A percentile compares a stretch with the other conserved stretches of the same genome.
These are phyloP conservation scores for Solanum virginianum DNA, from an alignment of 257 asterid species.

Conservation along the genomic window DNA sequence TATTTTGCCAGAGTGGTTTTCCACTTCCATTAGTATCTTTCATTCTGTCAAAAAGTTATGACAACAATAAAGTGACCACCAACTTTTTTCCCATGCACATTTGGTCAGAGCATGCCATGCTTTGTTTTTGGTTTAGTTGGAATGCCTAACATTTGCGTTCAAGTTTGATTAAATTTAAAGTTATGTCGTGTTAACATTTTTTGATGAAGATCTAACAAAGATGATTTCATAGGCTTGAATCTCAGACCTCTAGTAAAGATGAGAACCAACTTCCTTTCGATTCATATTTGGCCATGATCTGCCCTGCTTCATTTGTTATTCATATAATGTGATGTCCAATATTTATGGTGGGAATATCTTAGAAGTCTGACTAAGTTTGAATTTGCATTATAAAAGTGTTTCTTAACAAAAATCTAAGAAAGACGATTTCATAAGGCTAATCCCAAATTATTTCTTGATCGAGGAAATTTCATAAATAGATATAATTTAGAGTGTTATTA, in stretches of 20 bases:
- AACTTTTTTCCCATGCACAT: neutral
- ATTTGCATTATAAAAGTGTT: neutral
- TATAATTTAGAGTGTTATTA: too few relatives aligned
- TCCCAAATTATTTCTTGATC: too few relatives aligned
- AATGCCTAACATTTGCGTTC: neutral
- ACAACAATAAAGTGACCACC: neutral
- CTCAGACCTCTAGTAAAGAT: neutral
- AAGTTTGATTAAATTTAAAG: neutral
- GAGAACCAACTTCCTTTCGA: neutral
- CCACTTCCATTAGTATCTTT: neutral
- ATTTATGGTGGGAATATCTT: neutral
- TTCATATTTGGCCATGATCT: neutral
- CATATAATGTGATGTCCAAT: neutral
- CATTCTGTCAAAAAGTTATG: neutral
- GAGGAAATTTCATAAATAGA: too few relatives aligned
- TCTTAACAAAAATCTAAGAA: neutral
- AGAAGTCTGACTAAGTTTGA: too few relatives aligned
- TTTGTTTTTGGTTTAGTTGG: neutral
- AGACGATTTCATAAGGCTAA: too few relatives aligned
- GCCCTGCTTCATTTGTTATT: neutral
- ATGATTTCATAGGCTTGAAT: neutral
- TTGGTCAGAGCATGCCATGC: neutral
- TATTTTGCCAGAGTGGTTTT: neutral
- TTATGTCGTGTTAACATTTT: fast-evolving
- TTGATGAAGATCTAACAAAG: neutral